These are phyloP conservation scores for Rhypophila decipiens DNA, from an alignment of 495 filamentous ascomycete species.

Conservation along the genomic window DNA sequence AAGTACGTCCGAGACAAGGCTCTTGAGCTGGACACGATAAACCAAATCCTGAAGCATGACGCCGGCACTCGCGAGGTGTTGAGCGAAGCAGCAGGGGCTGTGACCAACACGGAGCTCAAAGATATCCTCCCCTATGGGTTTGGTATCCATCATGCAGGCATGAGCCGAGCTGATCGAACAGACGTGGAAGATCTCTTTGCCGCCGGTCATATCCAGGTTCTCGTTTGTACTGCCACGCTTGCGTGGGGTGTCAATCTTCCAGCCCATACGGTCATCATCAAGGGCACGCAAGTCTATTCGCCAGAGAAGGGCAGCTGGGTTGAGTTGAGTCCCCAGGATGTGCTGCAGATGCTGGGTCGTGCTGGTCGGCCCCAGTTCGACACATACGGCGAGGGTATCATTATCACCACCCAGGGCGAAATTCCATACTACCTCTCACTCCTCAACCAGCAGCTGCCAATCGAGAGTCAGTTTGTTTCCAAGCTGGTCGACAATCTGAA, in stretches of 20 bases:
- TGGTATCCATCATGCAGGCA: constrained; percentile 95
- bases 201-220: constrained; percentile 84
- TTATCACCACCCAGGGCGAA: constrained; percentile 91
- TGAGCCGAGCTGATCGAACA: constrained; percentile 86
- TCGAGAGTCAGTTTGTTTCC: constrained; percentile 92
- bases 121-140: constrained; percentile 94
- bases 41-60: constrained; percentile 89
- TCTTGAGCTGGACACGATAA: constrained; percentile 90
- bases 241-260: constrained; percentile 96
- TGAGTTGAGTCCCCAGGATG: constrained; percentile 93
- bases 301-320: constrained; percentile 99
- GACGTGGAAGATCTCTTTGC: constrained; percentile 93
- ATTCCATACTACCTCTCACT: constrained; percentile 96
- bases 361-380: constrained; percentile 95
- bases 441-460: constrained; percentile 94
- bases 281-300: constrained; percentile 95
- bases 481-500: constrained; percentile 96
- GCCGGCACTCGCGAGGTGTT: constrained; percentile 86
- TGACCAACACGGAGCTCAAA: constrained; percentile 83
- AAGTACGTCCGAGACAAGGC: constrained; percentile 95
- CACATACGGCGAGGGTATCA: constrained; percentile 96
- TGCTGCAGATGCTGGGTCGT: constrained; percentile 97
- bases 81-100: constrained; percentile 73
- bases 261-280: constrained; percentile 94
- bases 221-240: constrained; percentile 93